These are phyloP conservation scores for Penicillium verhagenii DNA, from an alignment of 495 filamentous ascomycete genomes.

Conservation along the genomic window DNA sequence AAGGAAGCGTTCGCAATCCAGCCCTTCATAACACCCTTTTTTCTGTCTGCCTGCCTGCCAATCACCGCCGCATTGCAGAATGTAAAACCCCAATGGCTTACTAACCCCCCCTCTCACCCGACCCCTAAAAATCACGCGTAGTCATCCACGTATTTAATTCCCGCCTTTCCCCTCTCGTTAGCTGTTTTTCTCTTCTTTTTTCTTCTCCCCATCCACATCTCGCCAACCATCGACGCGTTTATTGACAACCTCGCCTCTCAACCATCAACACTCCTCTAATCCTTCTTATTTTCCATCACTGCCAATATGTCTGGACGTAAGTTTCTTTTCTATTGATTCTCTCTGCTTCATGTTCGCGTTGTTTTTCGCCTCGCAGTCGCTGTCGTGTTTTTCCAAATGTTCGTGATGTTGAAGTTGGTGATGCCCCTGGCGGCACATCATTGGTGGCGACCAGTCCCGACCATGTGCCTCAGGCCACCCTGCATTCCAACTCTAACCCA, in stretches of 20 bases:
- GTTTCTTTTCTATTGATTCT: slow-evolving; percentile 40
- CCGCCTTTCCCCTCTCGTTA: slow-evolving; percentile 17
- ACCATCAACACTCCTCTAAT: slow-evolving; percentile 16
- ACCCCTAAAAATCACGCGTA: slow-evolving; percentile 26
- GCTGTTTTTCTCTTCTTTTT: slow-evolving; percentile 16
- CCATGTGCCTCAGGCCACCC: slow-evolving; percentile 11
- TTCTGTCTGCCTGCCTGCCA: slow-evolving; percentile 34
- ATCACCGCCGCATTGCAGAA: slow-evolving; percentile 40
- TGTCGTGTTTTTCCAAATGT: slow-evolving; percentile 2
- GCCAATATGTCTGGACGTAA: slow-evolving; percentile 95
- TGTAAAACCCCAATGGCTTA: slow-evolving; percentile 24
- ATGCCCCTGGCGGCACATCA: slow-evolving; percentile 20
- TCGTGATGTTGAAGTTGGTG: slow-evolving; percentile 12
- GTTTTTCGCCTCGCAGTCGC: slow-evolving; percentile 15
- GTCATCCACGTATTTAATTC: slow-evolving; percentile 28
- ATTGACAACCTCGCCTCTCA: slow-evolving; percentile 25
- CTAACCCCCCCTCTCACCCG: slow-evolving; percentile 18
- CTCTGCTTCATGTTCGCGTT: slow-evolving; percentile 18
- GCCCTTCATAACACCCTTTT: slow-evolving; percentile 48
- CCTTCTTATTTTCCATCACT: slow-evolving; percentile 18
- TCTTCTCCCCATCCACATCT: slow-evolving; percentile 14
- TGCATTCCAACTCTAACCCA: slow-evolving; percentile 7
- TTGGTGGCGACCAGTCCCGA: slow-evolving; percentile 2
- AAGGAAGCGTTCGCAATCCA: slow-evolving; percentile 37
- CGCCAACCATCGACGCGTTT: slow-evolving; percentile 28